Evolutionary conservation across 148 eudicot genomes (phyloP).

Genomic region (Diospyros kaki): DNA sequence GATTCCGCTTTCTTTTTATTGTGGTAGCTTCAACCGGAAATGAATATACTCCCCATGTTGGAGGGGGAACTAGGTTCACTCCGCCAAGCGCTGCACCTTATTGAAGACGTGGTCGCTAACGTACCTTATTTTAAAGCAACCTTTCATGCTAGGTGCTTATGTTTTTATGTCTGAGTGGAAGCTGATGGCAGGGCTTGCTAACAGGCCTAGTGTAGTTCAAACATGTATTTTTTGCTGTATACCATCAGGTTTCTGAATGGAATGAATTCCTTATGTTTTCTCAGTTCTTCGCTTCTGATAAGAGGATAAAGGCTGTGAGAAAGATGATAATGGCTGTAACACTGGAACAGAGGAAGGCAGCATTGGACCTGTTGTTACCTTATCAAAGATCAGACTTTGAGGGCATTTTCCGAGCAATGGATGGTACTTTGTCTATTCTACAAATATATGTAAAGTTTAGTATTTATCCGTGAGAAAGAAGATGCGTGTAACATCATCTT

Average conservation of each 20-base stretch:
- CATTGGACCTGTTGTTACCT: slow-evolving; percentile 77
- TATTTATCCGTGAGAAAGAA: neutral
- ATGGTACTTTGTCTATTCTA: slow-evolving; percentile 42
- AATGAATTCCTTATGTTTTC: slow-evolving; percentile 5
- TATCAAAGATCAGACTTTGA: slow-evolving; percentile 92
- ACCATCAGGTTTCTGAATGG: neutral
- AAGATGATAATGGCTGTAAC: slow-evolving; percentile 96
- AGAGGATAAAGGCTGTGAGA: slow-evolving; percentile 91
- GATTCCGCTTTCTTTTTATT: neutral
- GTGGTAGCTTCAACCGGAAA: neutral
- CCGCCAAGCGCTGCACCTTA: too few relatives aligned
- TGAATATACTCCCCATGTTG: too few relatives aligned
- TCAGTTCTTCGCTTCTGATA: slow-evolving; percentile 95
- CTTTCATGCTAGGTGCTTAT: too few relatives aligned
- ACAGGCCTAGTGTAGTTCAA: too few relatives aligned
- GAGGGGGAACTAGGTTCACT: too few relatives aligned
- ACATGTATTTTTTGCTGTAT: neutral
- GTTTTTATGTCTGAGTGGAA: neutral
- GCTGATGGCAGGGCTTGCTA: neutral
- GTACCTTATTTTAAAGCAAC: too few relatives aligned
- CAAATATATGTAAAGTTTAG: neutral
- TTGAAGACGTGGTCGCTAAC: too few relatives aligned
- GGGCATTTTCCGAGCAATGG: slow-evolving; percentile 98
- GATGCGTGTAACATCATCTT: neutral
- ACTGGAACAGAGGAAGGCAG: slow-evolving; percentile 70